Conservation (phyloP, 768 basidiomycete species). For the Tubosaeta sp. region DNA sequence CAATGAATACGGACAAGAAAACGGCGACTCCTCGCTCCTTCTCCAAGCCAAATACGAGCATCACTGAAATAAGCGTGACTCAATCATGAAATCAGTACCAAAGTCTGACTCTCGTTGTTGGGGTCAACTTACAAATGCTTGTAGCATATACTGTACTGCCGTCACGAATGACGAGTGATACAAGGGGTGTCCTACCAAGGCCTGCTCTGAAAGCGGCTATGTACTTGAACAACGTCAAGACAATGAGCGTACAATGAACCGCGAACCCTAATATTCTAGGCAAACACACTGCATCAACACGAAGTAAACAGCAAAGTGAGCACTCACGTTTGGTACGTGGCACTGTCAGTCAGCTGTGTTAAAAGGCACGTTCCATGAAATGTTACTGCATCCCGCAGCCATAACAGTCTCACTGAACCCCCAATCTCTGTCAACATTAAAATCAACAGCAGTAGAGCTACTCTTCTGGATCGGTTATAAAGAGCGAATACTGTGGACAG, state of each 20-base stretch:
- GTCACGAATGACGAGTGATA: slow-evolving; percentile 19
- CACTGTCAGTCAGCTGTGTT: neutral
- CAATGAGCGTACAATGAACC: slow-evolving; percentile 13
- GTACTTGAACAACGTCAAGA: slow-evolving; percentile 20
- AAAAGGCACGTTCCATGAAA: slow-evolving; percentile 14
- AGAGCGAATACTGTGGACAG: slow-evolving; percentile 13
- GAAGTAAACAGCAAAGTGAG: neutral
- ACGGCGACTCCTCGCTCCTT: neutral
- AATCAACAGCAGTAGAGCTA: slow-evolving; percentile 5
- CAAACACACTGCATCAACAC: neutral
- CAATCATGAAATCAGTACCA: neutral
- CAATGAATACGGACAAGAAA: slow-evolving; percentile 3
- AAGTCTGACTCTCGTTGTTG: neutral
- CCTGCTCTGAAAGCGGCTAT: slow-evolving; percentile 10
- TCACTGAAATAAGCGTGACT: neutral
- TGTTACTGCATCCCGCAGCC: neutral
- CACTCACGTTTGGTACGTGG: slow-evolving; percentile 10
- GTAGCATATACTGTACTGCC: slow-evolving; percentile 9
- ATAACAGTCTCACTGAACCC: slow-evolving; percentile 1
- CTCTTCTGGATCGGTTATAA: slow-evolving; percentile 13
- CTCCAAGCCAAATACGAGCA: neutral
- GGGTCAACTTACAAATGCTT: slow-evolving; percentile 5
- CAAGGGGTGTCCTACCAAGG: slow-evolving; percentile 15
- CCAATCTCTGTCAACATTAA: slow-evolving; percentile 5
- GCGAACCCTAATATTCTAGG: slow-evolving; percentile 12